These are phyloP conservation scores for Mrakia frigida DNA, from an alignment of 768 basidiomycete genomes.

Conservation along the genomic window DNA sequence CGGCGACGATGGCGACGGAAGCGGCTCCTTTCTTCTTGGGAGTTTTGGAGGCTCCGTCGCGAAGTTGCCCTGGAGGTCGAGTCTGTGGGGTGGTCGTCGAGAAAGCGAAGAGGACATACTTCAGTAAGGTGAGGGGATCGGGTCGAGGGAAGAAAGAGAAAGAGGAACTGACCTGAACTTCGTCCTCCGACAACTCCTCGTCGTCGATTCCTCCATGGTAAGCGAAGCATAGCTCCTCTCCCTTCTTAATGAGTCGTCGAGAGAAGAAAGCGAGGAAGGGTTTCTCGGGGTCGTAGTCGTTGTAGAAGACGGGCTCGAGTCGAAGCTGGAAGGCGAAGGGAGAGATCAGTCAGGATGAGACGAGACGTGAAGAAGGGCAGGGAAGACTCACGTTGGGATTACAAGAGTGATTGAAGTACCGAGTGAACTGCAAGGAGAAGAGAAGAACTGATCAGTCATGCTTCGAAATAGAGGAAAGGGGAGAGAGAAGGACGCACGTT, in stretches of 20 bases:
- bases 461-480: neutral
- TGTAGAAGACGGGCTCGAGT: slow-evolving; percentile 2
- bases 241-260: neutral
- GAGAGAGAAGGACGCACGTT: neutral
- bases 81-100: neutral
- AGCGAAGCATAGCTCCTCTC: slow-evolving; percentile 1
- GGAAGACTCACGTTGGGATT: neutral
- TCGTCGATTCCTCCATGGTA: neutral
- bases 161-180: neutral
- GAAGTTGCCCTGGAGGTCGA: neutral
- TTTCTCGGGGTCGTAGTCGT: slow-evolving; percentile 4
- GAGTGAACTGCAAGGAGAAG: neutral
- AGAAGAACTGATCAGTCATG: no score
- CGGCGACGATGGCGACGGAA: slow-evolving; percentile 5
- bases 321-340: neutral
- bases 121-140: no score
- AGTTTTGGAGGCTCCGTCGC: neutral
- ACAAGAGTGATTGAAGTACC: neutral
- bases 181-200: neutral
- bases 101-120: no score
- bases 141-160: neutral
- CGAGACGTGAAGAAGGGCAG: neutral
- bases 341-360: neutral
- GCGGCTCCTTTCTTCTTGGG: neutral
- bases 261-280: slow-evolving; percentile 1